A percentile compares a stretch with the other conserved stretches of the same genome.
Conservation (phyloP, 1,139 yeast genomes). For the Diutina ranongensis region DNA sequence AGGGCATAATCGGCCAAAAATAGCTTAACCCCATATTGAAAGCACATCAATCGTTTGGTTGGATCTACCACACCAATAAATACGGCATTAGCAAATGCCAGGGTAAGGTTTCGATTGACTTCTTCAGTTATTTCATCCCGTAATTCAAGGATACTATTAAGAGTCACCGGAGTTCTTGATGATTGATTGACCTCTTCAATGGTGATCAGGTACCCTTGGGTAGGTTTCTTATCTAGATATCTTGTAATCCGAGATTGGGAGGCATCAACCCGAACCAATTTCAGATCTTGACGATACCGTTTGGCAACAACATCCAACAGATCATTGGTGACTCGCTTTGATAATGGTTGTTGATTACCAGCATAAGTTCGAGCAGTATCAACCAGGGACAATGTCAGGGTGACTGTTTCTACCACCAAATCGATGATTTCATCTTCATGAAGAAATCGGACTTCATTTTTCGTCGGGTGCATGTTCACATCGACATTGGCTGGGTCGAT, state of each 20-base stretch:
- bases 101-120: constrained; percentile 46
- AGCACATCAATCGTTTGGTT: constrained; percentile 54
- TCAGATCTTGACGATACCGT: constrained; percentile 43
- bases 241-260: constrained; percentile 48
- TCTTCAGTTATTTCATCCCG: constrained; percentile 35
- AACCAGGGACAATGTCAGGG: constrained; percentile 38
- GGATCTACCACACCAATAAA: constrained; percentile 81
- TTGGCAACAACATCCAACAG: constrained; percentile 12
- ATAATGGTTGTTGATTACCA: background rate
- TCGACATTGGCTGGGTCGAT: constrained; percentile 66
- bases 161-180: constrained; percentile 19
- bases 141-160: constrained; percentile 50
- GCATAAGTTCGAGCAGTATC: constrained; percentile 59
- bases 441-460: constrained; percentile 79
- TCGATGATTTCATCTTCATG: constrained; percentile 81
- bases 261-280: constrained; percentile 66
- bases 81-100: constrained; percentile 55
- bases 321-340: constrained; percentile 6
- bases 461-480: constrained; percentile 94
- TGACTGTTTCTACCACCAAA: constrained; percentile 37
- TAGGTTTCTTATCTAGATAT: constrained; percentile 8
- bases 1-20: constrained; percentile 75
- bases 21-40: constrained; percentile 73
- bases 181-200: background rate
- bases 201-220: background rate